Evolutionary conservation across 352 stramenopile species (phyloP).

Genomic region (Saprolegnia diclina): DNA sequence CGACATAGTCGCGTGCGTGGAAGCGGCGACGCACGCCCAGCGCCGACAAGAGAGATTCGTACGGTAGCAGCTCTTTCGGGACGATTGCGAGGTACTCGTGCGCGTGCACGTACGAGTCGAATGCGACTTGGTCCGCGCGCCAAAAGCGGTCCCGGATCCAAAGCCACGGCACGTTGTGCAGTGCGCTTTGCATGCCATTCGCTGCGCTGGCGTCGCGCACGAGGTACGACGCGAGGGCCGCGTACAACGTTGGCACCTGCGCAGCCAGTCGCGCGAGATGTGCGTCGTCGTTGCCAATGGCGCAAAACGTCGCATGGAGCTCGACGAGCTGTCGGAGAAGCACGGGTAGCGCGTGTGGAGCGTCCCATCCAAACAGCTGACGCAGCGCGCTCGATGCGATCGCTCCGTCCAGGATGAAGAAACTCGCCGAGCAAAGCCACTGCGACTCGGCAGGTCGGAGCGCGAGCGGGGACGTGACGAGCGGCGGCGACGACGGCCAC

Average conservation of each 20-base stretch:
- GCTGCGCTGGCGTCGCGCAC: neutral
- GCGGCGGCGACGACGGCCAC: constrained; percentile 36
- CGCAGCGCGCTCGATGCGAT: constrained; percentile 41
- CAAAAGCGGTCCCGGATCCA: constrained; percentile 62
- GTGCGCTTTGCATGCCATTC: neutral
- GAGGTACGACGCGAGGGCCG: neutral
- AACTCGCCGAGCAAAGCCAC: constrained; percentile 59
- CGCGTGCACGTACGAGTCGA: constrained; percentile 44
- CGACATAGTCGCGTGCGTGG: constrained; percentile 47
- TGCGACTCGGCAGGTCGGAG: constrained; percentile 40
- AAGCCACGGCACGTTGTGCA: constrained; percentile 39
- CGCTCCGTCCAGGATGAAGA: constrained; percentile 47
- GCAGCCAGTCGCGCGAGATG: neutral
- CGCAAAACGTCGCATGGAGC: neutral
- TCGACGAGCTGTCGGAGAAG: constrained; percentile 44
- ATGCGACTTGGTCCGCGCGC: constrained; percentile 43
- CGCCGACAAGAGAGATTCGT: constrained; percentile 50
- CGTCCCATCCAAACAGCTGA: constrained; percentile 44
- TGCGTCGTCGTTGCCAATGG: neutral
- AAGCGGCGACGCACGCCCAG: constrained; percentile 62
- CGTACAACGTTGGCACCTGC: neutral
- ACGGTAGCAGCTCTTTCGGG: constrained; percentile 58
- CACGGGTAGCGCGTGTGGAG: constrained; percentile 33
- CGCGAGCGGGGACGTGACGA: constrained; percentile 44
- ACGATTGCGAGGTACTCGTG: constrained; percentile 61